Percentiles rank a stretch among this genome's conserved stretches.
Evolutionary conservation across 169 alveolate genomes (phyloP).

Genomic region (Babesia sp.): DNA sequence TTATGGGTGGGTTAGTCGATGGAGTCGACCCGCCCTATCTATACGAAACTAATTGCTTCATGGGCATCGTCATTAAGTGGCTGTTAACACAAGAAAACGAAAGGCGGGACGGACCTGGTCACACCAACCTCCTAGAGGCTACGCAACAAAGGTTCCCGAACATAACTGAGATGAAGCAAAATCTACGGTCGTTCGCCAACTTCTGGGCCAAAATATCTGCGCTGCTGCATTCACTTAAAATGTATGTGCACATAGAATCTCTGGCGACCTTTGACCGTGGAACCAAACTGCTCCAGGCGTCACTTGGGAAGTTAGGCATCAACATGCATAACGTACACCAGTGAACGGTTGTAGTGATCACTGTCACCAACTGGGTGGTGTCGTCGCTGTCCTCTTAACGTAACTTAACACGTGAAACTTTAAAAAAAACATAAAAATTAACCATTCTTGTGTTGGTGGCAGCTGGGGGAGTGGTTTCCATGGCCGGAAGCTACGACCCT

Average conservation of each 20-base stretch:
- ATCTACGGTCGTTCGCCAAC: slow-evolving; percentile 31
- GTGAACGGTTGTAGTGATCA: no score
- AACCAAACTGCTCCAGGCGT: slow-evolving; percentile 17
- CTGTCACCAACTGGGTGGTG: no score
- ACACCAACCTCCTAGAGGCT: slow-evolving; percentile 5
- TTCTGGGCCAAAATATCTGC: slow-evolving; percentile 46
- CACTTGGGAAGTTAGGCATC: slow-evolving; percentile 5
- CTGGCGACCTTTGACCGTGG: slow-evolving; percentile 55
- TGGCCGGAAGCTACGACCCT: no score
- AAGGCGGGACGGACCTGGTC: neutral
- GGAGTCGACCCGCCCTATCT: slow-evolving; percentile 36
- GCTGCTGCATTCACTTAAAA: slow-evolving; percentile 35
- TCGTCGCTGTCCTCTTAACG: no score
- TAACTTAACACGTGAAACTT: no score
- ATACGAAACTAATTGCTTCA: slow-evolving; percentile 32
- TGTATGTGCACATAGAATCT: slow-evolving; percentile 41
- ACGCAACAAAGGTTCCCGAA: slow-evolving; percentile 44
- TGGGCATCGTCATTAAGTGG: slow-evolving; percentile 45
- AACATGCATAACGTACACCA: no score
- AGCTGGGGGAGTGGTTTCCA: no score
- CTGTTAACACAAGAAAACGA: slow-evolving; percentile 12
- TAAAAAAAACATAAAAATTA: no score
- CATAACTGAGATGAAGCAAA: slow-evolving; percentile 28
- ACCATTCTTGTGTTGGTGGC: no score
- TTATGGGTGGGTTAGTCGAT: slow-evolving; percentile 64